These are phyloP conservation scores for Suillus bovinus DNA, from an alignment of 768 basidiomycete species.

Conservation along the genomic window DNA sequence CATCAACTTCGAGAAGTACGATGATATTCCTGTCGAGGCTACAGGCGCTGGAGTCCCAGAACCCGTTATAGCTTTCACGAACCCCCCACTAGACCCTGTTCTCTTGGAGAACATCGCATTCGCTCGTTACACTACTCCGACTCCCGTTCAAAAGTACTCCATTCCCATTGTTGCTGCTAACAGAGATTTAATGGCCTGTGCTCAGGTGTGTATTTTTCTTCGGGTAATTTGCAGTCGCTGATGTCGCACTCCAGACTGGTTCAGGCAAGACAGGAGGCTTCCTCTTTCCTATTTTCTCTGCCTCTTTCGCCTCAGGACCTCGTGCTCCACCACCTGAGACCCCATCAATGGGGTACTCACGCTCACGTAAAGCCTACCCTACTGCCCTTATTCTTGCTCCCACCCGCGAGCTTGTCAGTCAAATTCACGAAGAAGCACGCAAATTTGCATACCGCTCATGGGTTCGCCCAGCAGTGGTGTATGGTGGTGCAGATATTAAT, in stretches of 20 bases:
- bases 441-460: conserved; percentile 99
- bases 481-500: conserved; percentile 98
- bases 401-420: conserved; percentile 97
- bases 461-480: conserved; percentile 98
- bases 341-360: conserved; percentile 52
- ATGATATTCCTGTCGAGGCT: conserved; percentile 99
- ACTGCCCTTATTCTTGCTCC: conserved; percentile 98
- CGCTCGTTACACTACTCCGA: conserved; percentile 93
- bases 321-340: conserved; percentile 59
- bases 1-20: conserved; percentile 99
- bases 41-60: conserved; percentile 98
- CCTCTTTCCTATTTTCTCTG: conserved; percentile 97
- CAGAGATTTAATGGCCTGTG: conserved; percentile 93
- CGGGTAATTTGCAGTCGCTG: conserved; percentile 17
- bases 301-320: conserved; percentile 86
- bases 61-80: conserved; percentile 83
- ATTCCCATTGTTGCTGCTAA: conserved; percentile 94
- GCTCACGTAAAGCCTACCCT: conserved; percentile 88
- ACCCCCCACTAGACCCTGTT: conserved; percentile 88
- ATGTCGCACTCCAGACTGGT: conserved; percentile 70
- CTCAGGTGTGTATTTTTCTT: conserved; percentile 58
- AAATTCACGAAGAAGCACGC: conserved; percentile 98
- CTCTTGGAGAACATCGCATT: conserved; percentile 92
- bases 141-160: conserved; percentile 99
- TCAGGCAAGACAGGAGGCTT: conserved; percentile 99